Base-by-base conservation (phyloP, 805 yeast genomes). In the Wickerhamiella shivajii region DNA sequence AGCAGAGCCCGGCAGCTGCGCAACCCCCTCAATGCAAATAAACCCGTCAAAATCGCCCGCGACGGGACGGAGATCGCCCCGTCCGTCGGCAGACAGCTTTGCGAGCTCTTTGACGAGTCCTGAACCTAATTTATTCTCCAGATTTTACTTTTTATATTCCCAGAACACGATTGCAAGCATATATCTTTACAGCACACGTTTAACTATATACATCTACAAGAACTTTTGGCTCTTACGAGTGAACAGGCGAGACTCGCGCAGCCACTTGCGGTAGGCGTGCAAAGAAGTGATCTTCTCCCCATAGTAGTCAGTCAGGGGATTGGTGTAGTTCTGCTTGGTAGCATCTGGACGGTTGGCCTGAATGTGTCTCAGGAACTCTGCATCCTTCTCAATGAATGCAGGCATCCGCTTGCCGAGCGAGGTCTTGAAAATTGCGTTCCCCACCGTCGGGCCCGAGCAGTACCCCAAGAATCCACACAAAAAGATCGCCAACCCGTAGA, bases 261-360 rank as follows among this genome's bases (percentile, higher is more conserved):
- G 65, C 98, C 98, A 90, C 55, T 80, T 90, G 59, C 84, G 78
- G 59, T 90, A 90, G 44, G 73, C 85, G 45, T 71, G 70, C 50
- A 87, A 58, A 34, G 92, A 77, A 34, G 83, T 81, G 41, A 90
- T 85, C 57, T 80, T 80, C 60, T 90, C 98, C 25, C 98, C 98
- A 53, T 90, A 90, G 59, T 84, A 90, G 57, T 90, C 98, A n/a
- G 96, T 95, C 29, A 90, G 93, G 10, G 97, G 97, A 57, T 87
- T 90, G 21, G 55, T 40, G 58, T 84, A 77, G 49, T 84, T 72
- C 59, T 85, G 95, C 37, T 78, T 72, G 13, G 85, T 69, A 14
- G 98, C 94, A 60, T 90, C 93, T 19, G 85, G 96, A 49, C 98
- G 67, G 57, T 83, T 77, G 38, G 64, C 63, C 45, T 69, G 71